Evolutionary conservation across 768 basidiomycete species (phyloP).

Genomic region (Lactarius evosmus): DNA sequence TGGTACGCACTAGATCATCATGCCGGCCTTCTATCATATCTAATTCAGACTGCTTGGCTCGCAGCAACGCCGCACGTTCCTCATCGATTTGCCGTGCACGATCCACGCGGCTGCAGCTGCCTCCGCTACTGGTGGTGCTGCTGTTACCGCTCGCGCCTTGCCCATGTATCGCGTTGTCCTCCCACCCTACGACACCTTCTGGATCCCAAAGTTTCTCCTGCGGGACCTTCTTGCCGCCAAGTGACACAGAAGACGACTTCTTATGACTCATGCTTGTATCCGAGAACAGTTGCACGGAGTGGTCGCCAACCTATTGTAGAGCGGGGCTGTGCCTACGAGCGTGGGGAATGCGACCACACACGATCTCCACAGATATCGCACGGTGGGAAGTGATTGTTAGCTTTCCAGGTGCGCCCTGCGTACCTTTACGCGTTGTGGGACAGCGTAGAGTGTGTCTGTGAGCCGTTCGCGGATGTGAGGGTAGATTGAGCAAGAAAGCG

Average conservation of each 20-base stretch:
- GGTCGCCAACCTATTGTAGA: neutral
- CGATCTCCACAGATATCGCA: conserved; percentile 66
- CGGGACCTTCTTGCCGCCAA: conserved; percentile 8
- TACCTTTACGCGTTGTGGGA: conserved; percentile 4
- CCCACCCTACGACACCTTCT: conserved; percentile 1
- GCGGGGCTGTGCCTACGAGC: neutral
- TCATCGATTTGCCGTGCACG: conserved; percentile 31
- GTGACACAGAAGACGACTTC: conserved; percentile 18
- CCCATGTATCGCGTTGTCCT: neutral
- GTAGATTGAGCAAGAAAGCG: conserved; percentile 23
- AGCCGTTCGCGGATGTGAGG: conserved; percentile 18
- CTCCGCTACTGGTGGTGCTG: conserved; percentile 14
- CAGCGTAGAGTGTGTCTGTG: conserved; percentile 10
- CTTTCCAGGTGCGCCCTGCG: conserved; percentile 30
- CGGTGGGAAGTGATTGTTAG: conserved; percentile 62
- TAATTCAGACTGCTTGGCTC: conserved; percentile 56
- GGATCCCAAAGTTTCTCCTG: conserved; percentile 13
- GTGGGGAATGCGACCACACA: conserved; percentile 11
- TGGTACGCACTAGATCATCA: conserved; percentile 62
- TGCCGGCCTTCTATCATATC: conserved; percentile 60
- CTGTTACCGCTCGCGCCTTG: conserved; percentile 9
- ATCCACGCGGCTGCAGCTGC: neutral
- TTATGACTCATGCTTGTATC: conserved; percentile 10
- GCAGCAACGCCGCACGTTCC: conserved; percentile 49
- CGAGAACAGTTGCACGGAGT: neutral